Conservation (phyloP, 2,329 filamentous ascomycete genomes). For the Stagonosporopsis vannaccii region DNA sequence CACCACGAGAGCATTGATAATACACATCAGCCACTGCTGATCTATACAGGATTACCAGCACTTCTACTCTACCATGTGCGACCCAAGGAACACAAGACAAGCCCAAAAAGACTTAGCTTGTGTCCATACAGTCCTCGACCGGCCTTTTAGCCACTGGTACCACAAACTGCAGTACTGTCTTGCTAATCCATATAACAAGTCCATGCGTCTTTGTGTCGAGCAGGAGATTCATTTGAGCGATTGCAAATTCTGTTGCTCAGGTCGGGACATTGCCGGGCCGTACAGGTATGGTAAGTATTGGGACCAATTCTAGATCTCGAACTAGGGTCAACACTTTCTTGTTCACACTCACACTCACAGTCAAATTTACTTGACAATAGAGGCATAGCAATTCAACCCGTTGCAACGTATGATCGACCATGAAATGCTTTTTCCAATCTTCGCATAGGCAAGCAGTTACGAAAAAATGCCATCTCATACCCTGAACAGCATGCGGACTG, state of each 20-base stretch:
- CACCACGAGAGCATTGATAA: too few relatives aligned
- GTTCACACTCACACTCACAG: too few relatives aligned
- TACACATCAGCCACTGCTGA: too few relatives aligned
- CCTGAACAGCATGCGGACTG: slow-evolving; percentile 24
- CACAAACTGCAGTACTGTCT: neutral
- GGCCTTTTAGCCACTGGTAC: neutral
- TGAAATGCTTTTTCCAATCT: neutral
- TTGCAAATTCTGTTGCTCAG: neutral
- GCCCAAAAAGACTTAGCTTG: neutral
- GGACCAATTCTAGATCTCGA: neutral
- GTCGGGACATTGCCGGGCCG: neutral
- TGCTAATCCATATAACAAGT: neutral
- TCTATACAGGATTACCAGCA: neutral
- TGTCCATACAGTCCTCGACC: neutral
- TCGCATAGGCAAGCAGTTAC: neutral
- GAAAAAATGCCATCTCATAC: neutral
- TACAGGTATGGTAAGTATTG: neutral
- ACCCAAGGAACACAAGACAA: neutral
- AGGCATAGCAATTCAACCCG: too few relatives aligned
- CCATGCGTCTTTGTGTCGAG: neutral
- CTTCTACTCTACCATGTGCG: neutral
- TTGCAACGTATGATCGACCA: neutral
- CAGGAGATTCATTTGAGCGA: neutral
- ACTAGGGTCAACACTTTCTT: too few relatives aligned
- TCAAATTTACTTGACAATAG: too few relatives aligned